A percentile compares a stretch with the other conserved stretches of the same genome.
Conservation (phyloP, 805 yeast genomes). For the Cyberlindnera samutprakarnensis region DNA sequence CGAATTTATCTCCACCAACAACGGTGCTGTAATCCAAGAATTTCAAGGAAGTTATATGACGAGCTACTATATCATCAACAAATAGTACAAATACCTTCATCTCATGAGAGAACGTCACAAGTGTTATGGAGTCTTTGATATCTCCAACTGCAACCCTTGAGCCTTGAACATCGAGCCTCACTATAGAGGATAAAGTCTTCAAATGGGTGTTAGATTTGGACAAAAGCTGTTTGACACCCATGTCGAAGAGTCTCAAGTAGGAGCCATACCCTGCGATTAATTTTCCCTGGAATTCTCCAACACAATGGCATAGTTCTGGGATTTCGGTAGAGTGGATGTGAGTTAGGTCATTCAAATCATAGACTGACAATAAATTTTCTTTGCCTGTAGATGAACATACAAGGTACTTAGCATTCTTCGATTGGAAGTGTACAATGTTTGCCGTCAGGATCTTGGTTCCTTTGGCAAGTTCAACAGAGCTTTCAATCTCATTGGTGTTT, state of each 20-base stretch:
- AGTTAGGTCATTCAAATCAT: conserved; percentile 33
- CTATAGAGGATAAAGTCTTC: conserved; percentile 40
- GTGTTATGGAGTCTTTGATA: conserved; percentile 54
- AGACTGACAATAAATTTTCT: conserved; percentile 19
- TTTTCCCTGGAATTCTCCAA: conserved; percentile 50
- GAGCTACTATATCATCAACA: conserved; percentile 59
- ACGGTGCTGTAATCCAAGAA: conserved; percentile 71
- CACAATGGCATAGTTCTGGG: conserved; percentile 37
- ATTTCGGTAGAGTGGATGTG: conserved; percentile 56
- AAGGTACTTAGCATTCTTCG: conserved; percentile 26
- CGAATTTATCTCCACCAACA: conserved; percentile 82
- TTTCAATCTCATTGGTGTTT: conserved; percentile 8
- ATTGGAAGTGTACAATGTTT: conserved; percentile 18
- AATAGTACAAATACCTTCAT: conserved; percentile 50
- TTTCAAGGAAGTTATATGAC: conserved; percentile 56
- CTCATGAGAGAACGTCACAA: conserved; percentile 42
- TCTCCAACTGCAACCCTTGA: conserved; percentile 66
- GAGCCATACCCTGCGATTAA: conserved; percentile 52
- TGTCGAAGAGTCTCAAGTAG: conserved; percentile 51
- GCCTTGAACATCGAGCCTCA: conserved; percentile 43
- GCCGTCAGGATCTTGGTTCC: conserved; percentile 11
- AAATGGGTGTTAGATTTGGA: conserved; percentile 50
- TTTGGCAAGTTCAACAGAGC: conserved; percentile 2
- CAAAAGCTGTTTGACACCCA: conserved; percentile 76
- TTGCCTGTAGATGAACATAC: conserved; percentile 36